Evolutionary conservation across 139 green algal species (phyloP), one percentile per base, ranked within the genome.

Genomic region (Protoeuglena noctilucae): DNA sequence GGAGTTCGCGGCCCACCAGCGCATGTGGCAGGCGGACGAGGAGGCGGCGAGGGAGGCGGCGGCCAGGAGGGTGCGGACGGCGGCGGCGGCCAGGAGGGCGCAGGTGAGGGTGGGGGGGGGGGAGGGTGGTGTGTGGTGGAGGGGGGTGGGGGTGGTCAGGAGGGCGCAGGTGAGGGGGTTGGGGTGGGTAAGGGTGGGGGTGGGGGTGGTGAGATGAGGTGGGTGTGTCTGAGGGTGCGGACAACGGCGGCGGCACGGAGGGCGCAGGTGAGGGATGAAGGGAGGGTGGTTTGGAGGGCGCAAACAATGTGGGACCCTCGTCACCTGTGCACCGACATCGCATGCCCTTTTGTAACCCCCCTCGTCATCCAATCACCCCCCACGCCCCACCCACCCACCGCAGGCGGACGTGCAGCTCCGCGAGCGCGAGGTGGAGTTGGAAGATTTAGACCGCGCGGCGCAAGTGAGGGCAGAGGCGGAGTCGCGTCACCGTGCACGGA

Each of bases 1-100:
- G 24, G 73, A 84, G 61, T 84, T 81, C 60, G 58, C 71, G 53
- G 61, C 73, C 2, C 60, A 67, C 45, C 73, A 81, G 59, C 64
- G 64, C 17, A 62, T 73, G 34, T 67, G 63, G 45, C 65, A 64
- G 19, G 62, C 81, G 59, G 58, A 81, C 51, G 56, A 76, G 22
- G 68, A 79, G 31, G 53, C 63, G 14, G 24, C 57, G 24, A 60
- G 62, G 17, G 40, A 60, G 1, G 73, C 70, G 1, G 60, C 61
- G 40, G 43, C 7, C 9, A 7, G 34, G 34, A 7, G 34, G 9
- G 34, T 43, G 34, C 34, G 34, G 9, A 12, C 34, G 34, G 34
- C 9, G 9, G 34, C 34, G 34, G 34, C 34, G 34, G 34, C 34
- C 9, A 12, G 12, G 34, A 7, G 34, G 34, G 34, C 7, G 34